Evolutionary conservation across 2,329 filamentous ascomycete genomes (phyloP).

Genomic region (Trichophyton verrucosum): DNA sequence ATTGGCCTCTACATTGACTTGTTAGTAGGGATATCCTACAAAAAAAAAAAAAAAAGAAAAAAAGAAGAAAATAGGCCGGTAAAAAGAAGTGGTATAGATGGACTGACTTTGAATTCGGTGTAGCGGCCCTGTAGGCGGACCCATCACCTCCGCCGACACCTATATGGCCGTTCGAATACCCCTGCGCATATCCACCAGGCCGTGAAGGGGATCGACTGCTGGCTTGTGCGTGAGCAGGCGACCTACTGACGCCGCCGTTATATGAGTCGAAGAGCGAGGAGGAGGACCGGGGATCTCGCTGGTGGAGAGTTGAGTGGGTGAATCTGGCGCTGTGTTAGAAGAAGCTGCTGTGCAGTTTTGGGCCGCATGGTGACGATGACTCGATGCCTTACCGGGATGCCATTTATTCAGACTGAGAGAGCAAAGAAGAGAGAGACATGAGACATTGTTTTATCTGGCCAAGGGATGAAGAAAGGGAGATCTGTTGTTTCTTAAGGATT

Average conservation of each 20-base stretch:
- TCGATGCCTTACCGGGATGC: conserved; percentile 10
- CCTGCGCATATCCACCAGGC: conserved; percentile 22
- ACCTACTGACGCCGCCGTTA: conserved; percentile 38
- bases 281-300: conserved; percentile 53
- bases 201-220: conserved; percentile 26
- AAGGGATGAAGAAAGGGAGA: not conserved
- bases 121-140: conserved; percentile 48
- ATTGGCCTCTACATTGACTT: conserved; percentile 52
- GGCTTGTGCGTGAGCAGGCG: conserved; percentile 12
- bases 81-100: not conserved
- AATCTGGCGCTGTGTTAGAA: conserved; percentile 39
- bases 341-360: not conserved
- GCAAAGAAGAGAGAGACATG: not conserved
- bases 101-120: conserved; percentile 55
- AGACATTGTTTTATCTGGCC: not conserved
- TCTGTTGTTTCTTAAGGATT: not conserved
- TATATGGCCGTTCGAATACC: conserved; percentile 12
- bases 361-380: not conserved
- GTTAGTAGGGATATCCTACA: not conserved
- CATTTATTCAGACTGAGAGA: conserved; percentile 8
- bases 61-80: not conserved
- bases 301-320: conserved; percentile 55
- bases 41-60: no score
- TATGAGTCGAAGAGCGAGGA: conserved; percentile 67
- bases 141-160: conserved; percentile 18